Conservation (phyloP, 805 yeast genomes). For the Candida sphagnicola region DNA sequence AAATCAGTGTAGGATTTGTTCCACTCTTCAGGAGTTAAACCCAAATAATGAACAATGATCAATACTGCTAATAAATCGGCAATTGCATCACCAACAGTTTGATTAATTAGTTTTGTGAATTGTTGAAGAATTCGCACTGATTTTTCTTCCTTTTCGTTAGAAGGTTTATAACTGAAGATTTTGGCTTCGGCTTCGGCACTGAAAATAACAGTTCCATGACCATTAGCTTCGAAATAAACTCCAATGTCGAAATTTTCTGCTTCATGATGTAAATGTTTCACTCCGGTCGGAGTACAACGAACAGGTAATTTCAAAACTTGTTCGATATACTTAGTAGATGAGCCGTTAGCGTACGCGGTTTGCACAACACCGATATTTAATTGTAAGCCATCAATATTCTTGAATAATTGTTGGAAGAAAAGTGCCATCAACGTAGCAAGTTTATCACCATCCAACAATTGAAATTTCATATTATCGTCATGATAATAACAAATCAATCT, state of each 20-base stretch:
- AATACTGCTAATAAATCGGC: slow-evolving; percentile 84
- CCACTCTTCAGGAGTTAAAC: slow-evolving; percentile 69
- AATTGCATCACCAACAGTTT: slow-evolving; percentile 97
- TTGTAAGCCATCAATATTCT: slow-evolving; percentile 45
- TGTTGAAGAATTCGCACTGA: slow-evolving; percentile 54
- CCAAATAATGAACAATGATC: slow-evolving; percentile 53
- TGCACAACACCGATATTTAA: slow-evolving; percentile 79
- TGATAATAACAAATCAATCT: slow-evolving; percentile 79
- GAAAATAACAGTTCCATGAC: slow-evolving; percentile 96
- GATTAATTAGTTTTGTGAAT: slow-evolving; percentile 76
- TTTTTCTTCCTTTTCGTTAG: slow-evolving; percentile 37
- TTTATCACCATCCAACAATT: slow-evolving; percentile 86
- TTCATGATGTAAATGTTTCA: slow-evolving; percentile 92
- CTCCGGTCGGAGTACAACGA: slow-evolving; percentile 91
- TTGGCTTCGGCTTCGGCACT: slow-evolving; percentile 44
- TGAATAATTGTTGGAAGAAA: slow-evolving; percentile 49
- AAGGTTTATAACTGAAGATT: slow-evolving; percentile 30
- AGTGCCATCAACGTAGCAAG: slow-evolving; percentile 81
- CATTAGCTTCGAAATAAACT: slow-evolving; percentile 95
- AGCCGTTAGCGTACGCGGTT: slow-evolving; percentile 97
- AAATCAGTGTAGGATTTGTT: slow-evolving; percentile 71
- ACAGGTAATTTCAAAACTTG: slow-evolving; percentile 69
- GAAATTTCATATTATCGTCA: slow-evolving; percentile 37
- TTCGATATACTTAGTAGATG: slow-evolving; percentile 70
- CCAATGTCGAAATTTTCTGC: slow-evolving; percentile 85